Percentiles rank a stretch among this genome's conserved stretches.
phyloP scores from a whole-genome alignment of 1,139 yeast species.

The Lizanozyma gosingica region DNA sequence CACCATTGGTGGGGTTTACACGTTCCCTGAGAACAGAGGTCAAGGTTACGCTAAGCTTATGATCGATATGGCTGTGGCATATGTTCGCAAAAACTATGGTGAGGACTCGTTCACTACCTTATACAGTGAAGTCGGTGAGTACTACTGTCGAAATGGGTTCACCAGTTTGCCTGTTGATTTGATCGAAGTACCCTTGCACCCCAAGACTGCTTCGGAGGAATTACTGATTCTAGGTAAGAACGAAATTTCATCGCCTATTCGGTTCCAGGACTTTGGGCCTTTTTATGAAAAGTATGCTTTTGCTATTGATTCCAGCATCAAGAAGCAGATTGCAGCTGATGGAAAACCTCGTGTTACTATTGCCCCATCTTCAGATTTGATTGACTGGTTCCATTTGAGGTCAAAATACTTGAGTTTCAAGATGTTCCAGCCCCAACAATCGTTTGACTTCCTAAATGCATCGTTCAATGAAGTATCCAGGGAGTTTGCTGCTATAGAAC shows the following conservation, averaged over 20 bases:
- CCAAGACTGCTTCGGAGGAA: neutral
- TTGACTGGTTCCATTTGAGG: slow-evolving; percentile 40
- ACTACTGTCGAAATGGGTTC: slow-evolving; percentile 31
- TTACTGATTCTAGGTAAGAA: no score
- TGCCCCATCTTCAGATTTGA: slow-evolving; percentile 11
- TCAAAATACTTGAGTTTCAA: slow-evolving; percentile 28
- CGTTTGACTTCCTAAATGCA: slow-evolving; percentile 16
- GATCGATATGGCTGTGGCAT: slow-evolving; percentile 28
- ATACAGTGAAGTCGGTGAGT: slow-evolving; percentile 40
- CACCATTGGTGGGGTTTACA: slow-evolving; percentile 30
- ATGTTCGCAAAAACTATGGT: slow-evolving; percentile 16
- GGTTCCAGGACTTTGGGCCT: neutral
- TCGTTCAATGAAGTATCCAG: slow-evolving; percentile 17
- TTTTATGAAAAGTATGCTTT: neutral
- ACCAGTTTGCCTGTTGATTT: slow-evolving; percentile 28
- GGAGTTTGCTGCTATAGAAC: slow-evolving; percentile 16
- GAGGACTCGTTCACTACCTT: slow-evolving; percentile 28
- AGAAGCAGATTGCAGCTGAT: neutral
- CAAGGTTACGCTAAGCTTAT: slow-evolving; percentile 33
- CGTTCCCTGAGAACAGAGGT: slow-evolving; percentile 29
- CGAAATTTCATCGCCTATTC: neutral
- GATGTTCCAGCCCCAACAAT: slow-evolving; percentile 13
- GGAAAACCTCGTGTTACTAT: neutral
- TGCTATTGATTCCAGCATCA: neutral
- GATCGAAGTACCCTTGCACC: slow-evolving; percentile 12